phyloP scores from a whole-genome alignment of 2,329 filamentous ascomycete genomes.

The Claviceps quebecensis region DNA sequence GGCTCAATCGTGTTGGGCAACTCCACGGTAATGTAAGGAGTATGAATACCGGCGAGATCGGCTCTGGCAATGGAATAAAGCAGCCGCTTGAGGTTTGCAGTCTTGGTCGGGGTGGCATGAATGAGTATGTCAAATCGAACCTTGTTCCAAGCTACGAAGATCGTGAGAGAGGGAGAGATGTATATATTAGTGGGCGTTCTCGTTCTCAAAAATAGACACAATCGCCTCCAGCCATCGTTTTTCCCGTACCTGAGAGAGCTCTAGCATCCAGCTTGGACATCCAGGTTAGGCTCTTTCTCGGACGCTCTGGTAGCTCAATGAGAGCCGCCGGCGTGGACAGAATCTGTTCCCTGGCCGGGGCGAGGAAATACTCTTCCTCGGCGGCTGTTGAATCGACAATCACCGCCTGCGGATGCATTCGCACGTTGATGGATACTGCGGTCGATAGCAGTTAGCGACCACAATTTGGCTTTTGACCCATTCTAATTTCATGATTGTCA shows the following conservation, averaged over 20 bases:
- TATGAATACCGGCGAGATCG: conserved; percentile 56
- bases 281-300: conserved; percentile 56
- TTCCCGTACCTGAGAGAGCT: conserved; percentile 45
- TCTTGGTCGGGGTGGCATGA: conserved; percentile 55
- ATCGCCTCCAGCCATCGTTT: too few species aligned
- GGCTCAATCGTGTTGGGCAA: conserved; percentile 58
- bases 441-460: background rate
- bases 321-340: conserved; percentile 41
- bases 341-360: conserved; percentile 42
- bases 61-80: conserved; percentile 61
- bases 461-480: background rate
- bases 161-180: too few species aligned
- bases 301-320: conserved; percentile 57
- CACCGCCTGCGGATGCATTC: conserved; percentile 63
- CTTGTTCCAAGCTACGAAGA: conserved; percentile 55
- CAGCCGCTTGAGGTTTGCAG: conserved; percentile 62
- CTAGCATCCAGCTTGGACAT: conserved; percentile 61
- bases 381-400: conserved; percentile 52
- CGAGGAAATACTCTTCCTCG: conserved; percentile 57
- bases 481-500: background rate
- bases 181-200: background rate
- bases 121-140: conserved; percentile 71
- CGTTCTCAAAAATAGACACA: background rate
- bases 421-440: conserved; percentile 49
- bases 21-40: conserved; percentile 72